Base-by-base conservation (phyloP, 164 flowering plant species). In the Vitis amurensis region DNA sequence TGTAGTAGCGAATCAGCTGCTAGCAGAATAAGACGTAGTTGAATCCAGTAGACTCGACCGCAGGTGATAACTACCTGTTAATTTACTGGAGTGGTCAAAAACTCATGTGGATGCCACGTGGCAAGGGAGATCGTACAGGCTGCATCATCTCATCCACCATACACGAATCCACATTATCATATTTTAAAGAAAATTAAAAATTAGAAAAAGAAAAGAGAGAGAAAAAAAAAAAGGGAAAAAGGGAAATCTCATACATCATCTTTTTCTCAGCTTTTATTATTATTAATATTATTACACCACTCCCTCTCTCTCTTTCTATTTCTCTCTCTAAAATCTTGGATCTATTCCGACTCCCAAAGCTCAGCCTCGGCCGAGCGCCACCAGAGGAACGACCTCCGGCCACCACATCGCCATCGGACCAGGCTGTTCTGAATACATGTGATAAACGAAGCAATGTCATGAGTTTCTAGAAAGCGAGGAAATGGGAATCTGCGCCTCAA, bases 401-500 rank as follows among this genome's bases (percentile, higher is more conserved):
- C 64, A 61, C 64, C 55, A 61, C 23, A 17, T 50, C 48, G 11
- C 16, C 19, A 51, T 15, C 56, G 44, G 44, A 37, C 44, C 7
- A 37, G 44, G 44, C 44, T 37, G 44, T 2, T 37, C 44, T 37
- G 44, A 6, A 37, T 37, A 37, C 44, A 37, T 37, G 7, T 37
- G 44, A 37, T 37, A 37, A 6, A 37, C 6, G 44, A 37, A 37
- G 44, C 44, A 37, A 37, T 37, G 44, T 37, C 44, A 37, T 37
- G 44, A 37, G 44, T 37, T 37, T 16, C 9, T 9, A 17, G 16
- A 47, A 55, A 30, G 50, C 29, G 15, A n/a, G 44, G 69, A 63
- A 14, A 86, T 86, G 89, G 89, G 89, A 9, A 49, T 44, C 14
- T 82, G 87, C 76, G 76, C 77, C 31, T 86, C 89, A 6, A 86